Evolutionary conservation across 257 asterid species (phyloP).

Genomic region (Anisodus acutangulus): DNA sequence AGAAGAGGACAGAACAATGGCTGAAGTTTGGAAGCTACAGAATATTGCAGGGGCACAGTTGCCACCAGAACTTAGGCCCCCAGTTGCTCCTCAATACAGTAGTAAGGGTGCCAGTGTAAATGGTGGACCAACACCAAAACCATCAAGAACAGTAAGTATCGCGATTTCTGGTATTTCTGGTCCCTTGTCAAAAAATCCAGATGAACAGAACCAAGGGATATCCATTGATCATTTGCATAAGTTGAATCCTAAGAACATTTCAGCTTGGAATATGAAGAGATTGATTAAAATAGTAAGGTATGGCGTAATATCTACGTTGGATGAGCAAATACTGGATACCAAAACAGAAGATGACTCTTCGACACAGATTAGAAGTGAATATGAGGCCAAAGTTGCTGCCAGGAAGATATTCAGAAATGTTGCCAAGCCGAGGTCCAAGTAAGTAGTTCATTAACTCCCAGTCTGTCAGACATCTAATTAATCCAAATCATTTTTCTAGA

Average conservation of each 20-base stretch:
- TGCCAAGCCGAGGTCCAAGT: conserved; percentile 85
- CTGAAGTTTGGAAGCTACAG: conserved; percentile 72
- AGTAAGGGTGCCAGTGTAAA: conserved; percentile 24
- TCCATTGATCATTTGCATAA: conserved; percentile 70
- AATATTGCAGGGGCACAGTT: conserved; percentile 68
- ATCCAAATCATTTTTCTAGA: not conserved
- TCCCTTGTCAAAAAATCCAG: conserved; percentile 44
- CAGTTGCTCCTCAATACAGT: conserved; percentile 33
- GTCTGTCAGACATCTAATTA: not conserved
- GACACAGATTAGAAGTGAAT: conserved; percentile 77
- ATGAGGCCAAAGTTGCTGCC: conserved; percentile 82
- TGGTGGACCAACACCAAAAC: conserved; percentile 56
- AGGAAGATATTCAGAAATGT: conserved; percentile 86
- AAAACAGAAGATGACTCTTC: conserved; percentile 65
- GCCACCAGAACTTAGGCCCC: conserved; percentile 68
- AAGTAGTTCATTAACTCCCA: conserved; percentile 29
- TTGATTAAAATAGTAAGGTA: conserved; percentile 69
- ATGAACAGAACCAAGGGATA: conserved; percentile 54
- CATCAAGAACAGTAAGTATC: conserved; percentile 53
- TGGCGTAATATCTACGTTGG: conserved; percentile 76
- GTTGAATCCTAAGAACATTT: conserved; percentile 71
- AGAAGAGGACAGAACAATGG: conserved; percentile 68
- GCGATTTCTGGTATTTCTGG: conserved; percentile 47
- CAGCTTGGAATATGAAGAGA: conserved; percentile 99
- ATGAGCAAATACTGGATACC: conserved; percentile 63